phyloP scores from a whole-genome alignment of 768 basidiomycete species.

The Amanita fuliginea region DNA sequence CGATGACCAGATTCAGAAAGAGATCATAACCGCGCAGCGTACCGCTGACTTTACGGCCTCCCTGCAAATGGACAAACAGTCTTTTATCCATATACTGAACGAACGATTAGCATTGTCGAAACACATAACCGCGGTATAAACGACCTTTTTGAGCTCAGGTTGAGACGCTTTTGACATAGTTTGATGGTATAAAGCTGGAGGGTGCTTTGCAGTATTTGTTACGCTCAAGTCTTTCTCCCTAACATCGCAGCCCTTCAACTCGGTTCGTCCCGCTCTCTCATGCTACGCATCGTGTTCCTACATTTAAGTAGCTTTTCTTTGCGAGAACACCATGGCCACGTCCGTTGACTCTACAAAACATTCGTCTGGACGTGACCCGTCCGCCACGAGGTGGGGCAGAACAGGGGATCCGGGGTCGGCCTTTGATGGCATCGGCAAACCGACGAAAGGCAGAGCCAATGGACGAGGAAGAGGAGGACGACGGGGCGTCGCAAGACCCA shows the following conservation, averaged over 20 bases:
- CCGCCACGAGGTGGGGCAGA: conserved; percentile 32
- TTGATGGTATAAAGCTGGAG: conserved; percentile 18
- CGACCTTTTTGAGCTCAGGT: conserved; percentile 97
- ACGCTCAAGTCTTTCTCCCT: not conserved
- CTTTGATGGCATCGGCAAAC: conserved; percentile 31
- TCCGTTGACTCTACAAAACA: conserved; percentile 20
- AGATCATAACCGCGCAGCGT: conserved; percentile 95
- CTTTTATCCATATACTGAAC: conserved; percentile 97
- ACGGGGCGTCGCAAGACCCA: conserved; percentile 18
- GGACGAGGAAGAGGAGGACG: conserved; percentile 24
- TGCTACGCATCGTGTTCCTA: not conserved
- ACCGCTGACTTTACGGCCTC: conserved; percentile 92
- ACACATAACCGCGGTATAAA: conserved; percentile 1
- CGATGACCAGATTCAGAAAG: conserved; percentile 96
- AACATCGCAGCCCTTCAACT: not conserved
- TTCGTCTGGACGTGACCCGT: conserved; percentile 15
- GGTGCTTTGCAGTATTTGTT: conserved; percentile 12
- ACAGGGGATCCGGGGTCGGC: conserved; percentile 36
- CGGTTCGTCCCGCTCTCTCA: not conserved
- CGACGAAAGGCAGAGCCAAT: conserved; percentile 24
- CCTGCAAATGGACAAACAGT: conserved; percentile 88
- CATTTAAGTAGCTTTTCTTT: not conserved
- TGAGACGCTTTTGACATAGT: conserved; percentile 89
- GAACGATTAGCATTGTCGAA: conserved; percentile 4
- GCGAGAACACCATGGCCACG: conserved; percentile 29